A percentile compares a stretch with the other conserved stretches of the same genome.
These are phyloP conservation scores for Didymellaceae sp. DNA, from an alignment of 2,329 filamentous ascomycete genomes.

Conservation along the genomic window DNA sequence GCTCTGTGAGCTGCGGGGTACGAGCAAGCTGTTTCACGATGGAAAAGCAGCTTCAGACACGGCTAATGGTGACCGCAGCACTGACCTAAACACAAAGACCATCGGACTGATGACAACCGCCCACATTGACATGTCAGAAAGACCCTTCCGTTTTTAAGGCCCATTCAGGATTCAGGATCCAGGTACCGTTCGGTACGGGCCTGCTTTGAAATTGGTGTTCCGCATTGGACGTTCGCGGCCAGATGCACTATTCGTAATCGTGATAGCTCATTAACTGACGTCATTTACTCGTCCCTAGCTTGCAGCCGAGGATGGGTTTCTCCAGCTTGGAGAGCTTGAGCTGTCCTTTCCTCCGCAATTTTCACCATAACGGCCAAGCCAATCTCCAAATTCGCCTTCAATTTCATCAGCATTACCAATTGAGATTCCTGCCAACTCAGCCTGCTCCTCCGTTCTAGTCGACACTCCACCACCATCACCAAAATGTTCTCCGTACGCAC, in stretches of 20 bases:
- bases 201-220: constrained; percentile 16
- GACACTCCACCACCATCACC: neutral
- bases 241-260: constrained; percentile 14
- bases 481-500: constrained; percentile 43
- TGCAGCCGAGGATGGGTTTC: constrained; percentile 8
- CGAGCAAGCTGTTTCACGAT: neutral
- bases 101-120: too few relatives aligned
- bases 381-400: neutral
- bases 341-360: constrained; percentile 6
- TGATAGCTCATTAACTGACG: constrained; percentile 15
- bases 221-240: constrained; percentile 17
- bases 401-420: constrained; percentile 4
- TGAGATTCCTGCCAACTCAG: neutral
- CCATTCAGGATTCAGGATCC: neutral
- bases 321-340: constrained; percentile 13
- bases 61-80: too few relatives aligned
- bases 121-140: constrained; percentile 5
- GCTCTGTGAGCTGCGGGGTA: constrained; percentile 16
- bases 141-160: neutral
- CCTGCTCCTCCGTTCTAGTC: neutral
- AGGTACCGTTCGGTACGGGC: constrained; percentile 2
- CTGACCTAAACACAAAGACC: too few relatives aligned
- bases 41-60: too few relatives aligned
- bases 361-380: neutral
- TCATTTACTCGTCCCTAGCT: constrained; percentile 14